phyloP scores from a whole-genome alignment of 2,329 filamentous ascomycete genomes.

The Arthrinium phaeospermum region DNA sequence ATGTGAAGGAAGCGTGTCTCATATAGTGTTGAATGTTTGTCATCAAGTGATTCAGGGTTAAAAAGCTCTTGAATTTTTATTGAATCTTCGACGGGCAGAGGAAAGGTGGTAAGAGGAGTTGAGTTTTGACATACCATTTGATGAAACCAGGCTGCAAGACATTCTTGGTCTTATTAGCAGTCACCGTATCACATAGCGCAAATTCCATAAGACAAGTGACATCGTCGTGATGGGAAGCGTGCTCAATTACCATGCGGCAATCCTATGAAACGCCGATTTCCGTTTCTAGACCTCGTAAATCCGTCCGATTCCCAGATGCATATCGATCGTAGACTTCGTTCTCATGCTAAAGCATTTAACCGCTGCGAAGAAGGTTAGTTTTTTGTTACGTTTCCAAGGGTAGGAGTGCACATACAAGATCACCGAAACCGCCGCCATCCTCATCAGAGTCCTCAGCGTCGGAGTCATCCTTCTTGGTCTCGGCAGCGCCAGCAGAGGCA shows the following conservation, averaged over 20 bases:
- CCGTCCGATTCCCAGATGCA: conserved; percentile 49
- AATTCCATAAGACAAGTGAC: neutral
- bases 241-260: conserved; percentile 24
- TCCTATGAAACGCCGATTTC: conserved; percentile 9
- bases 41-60: conserved; percentile 68
- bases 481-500: conserved; percentile 59
- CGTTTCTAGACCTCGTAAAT: conserved; percentile 43
- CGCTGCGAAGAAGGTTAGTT: conserved; percentile 52
- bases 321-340: conserved; percentile 45
- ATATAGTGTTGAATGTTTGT: conserved; percentile 61
- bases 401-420: conserved; percentile 64
- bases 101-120: conserved; percentile 18
- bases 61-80: conserved; percentile 67
- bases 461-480: conserved; percentile 70
- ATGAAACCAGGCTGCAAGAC: conserved; percentile 18
- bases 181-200: conserved; percentile 1
- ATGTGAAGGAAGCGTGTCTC: conserved; percentile 46
- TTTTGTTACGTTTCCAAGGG: neutral
- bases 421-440: conserved; percentile 75
- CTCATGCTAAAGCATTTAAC: conserved; percentile 53
- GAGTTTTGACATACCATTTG: conserved; percentile 51
- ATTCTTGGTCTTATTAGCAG: conserved; percentile 24
- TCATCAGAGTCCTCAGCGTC: conserved; percentile 73
- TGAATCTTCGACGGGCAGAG: conserved; percentile 58
- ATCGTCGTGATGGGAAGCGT: conserved; percentile 17